Conservation (phyloP, 108 stramenopile genomes). For the Nannochloropsis gaditana region DNA sequence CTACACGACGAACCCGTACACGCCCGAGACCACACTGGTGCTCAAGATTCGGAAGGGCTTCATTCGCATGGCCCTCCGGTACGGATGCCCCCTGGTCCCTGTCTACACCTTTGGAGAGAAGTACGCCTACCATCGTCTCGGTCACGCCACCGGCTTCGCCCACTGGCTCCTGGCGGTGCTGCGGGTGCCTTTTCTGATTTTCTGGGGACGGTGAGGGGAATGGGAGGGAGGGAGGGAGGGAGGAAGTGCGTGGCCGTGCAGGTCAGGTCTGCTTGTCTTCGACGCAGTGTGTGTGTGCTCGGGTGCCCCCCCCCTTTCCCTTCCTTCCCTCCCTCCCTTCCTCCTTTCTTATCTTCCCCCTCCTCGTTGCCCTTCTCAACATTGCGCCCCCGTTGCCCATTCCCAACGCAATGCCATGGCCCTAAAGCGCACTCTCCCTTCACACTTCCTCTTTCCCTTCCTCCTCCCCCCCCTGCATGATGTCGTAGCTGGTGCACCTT, state of each 20-base stretch:
- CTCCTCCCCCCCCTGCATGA: neutral
- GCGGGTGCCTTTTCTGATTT: slow-evolving; percentile 13
- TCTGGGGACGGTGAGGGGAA: slow-evolving; percentile 12
- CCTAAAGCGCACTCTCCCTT: too few species aligned
- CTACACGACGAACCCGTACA: slow-evolving; percentile 24
- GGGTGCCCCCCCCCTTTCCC: neutral
- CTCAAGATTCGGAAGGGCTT: slow-evolving; percentile 31
- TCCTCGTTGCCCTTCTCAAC: neutral
- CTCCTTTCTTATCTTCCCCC: neutral
- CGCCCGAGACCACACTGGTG: slow-evolving; percentile 1
- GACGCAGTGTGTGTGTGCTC: neutral
- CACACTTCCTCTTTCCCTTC: neutral
- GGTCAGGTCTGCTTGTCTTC: neutral
- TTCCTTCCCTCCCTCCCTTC: neutral
- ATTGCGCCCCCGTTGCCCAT: too few species aligned
- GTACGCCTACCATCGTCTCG: neutral
- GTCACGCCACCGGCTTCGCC: neutral
- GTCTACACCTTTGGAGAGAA: slow-evolving; percentile 21
- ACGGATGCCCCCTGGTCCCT: slow-evolving; percentile 25
- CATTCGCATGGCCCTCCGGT: slow-evolving; percentile 22
- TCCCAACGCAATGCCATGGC: too few species aligned
- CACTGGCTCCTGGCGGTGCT: neutral
- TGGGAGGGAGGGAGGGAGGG: neutral
- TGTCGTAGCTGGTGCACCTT: neutral
- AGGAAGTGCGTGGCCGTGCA: neutral